phyloP scores from a whole-genome alignment of 2,329 filamentous ascomycete species.

The Coniochaeta pulveracea region DNA sequence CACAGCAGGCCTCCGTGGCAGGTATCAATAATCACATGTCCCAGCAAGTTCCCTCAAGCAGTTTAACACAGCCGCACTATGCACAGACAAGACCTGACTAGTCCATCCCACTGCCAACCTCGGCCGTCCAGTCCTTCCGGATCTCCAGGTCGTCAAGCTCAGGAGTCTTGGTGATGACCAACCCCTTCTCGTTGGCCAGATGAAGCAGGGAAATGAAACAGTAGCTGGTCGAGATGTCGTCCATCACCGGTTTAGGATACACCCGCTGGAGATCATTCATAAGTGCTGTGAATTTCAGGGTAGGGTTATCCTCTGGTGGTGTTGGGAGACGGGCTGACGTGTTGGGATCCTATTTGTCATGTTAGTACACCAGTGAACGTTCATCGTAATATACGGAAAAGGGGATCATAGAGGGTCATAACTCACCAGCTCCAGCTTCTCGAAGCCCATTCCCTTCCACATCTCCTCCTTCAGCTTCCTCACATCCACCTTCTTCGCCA shows the following conservation, averaged over 20 bases:
- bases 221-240: slow-evolving; percentile 85
- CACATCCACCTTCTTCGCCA: slow-evolving; percentile 63
- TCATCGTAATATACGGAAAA: background rate
- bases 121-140: slow-evolving; percentile 49
- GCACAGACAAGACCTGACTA: slow-evolving; percentile 1
- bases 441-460: slow-evolving; percentile 55
- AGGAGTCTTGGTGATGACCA: slow-evolving; percentile 58
- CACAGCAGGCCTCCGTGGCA: too few relatives aligned
- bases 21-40: too few relatives aligned
- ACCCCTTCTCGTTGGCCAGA: slow-evolving; percentile 83
- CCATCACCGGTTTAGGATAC: slow-evolving; percentile 76
- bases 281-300: slow-evolving; percentile 76
- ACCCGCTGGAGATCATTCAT: slow-evolving; percentile 83
- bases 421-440: slow-evolving; percentile 35
- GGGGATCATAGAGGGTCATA: background rate
- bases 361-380: slow-evolving; percentile 5
- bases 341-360: slow-evolving; percentile 13
- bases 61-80: slow-evolving; percentile 1
- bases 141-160: slow-evolving; percentile 50
- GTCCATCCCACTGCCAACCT: slow-evolving; percentile 32
- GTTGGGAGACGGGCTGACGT: slow-evolving; percentile 18
- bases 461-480: slow-evolving; percentile 58
- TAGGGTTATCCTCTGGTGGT: slow-evolving; percentile 30
- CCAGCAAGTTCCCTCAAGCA: too few relatives aligned
- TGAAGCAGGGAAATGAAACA: slow-evolving; percentile 93